phyloP scores from a whole-genome alignment of 148 eudicot species.

The Silene uniflora region DNA sequence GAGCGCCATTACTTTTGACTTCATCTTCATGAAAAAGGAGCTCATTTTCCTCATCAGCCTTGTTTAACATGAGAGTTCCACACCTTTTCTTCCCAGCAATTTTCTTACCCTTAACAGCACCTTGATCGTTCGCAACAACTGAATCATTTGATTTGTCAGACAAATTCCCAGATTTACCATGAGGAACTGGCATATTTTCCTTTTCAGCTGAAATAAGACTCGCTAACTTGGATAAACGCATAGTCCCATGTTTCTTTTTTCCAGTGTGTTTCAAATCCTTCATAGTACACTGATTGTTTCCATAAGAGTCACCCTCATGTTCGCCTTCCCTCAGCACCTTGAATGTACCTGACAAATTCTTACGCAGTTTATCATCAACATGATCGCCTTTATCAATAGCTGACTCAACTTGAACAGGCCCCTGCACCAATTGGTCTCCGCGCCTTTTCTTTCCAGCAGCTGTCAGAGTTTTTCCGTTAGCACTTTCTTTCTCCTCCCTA shows the following conservation, averaged over 20 bases:
- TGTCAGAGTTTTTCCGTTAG: conserved; percentile 16
- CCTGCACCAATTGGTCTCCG: conserved; percentile 19
- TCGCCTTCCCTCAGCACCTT: conserved; percentile 3
- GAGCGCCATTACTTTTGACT: conserved; percentile 29
- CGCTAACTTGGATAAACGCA: conserved; percentile 25
- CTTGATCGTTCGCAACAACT: conserved; percentile 14
- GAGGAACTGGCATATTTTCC: conserved; percentile 36
- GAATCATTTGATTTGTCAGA: conserved; percentile 20
- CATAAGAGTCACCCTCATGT: conserved; percentile 4
- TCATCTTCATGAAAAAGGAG: conserved; percentile 24
- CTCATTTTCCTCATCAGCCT: conserved; percentile 45
- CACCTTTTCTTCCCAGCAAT: conserved; percentile 23
- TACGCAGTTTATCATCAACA: conserved; percentile 20
- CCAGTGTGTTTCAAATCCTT: conserved; percentile 22
- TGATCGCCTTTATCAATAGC: conserved; percentile 8
- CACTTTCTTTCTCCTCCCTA: conserved; percentile 9
- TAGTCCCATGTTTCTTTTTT: conserved; percentile 28
- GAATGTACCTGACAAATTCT: conserved; percentile 8
- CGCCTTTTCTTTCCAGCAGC: conserved; percentile 25
- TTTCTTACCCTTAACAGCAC: conserved; percentile 28
- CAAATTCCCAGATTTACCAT: conserved; percentile 9
- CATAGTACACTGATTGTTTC: conserved; percentile 19
- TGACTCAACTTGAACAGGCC: conserved; percentile 31
- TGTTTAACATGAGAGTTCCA: conserved; percentile 23
- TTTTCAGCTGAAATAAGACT: conserved; percentile 37